Evolutionary conservation across 2,329 filamentous ascomycete genomes (phyloP).

Genomic region (Myotisia sp.): DNA sequence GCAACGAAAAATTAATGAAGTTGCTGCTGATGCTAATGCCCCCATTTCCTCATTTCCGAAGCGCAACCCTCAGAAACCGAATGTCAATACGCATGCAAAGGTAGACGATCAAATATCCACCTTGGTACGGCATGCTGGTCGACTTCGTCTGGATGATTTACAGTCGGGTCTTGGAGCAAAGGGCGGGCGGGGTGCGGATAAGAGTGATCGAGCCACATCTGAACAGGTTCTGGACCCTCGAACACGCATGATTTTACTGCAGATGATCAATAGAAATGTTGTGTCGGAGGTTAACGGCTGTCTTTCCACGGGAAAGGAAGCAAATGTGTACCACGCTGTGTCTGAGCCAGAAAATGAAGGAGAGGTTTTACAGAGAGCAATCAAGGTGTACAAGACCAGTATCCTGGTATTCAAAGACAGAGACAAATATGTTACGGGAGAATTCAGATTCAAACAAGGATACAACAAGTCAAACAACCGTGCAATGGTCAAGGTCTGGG

Average conservation of each 20-base stretch:
- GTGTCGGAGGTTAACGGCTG: constrained; percentile 89
- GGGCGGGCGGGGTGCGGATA: constrained; percentile 44
- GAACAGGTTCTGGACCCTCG: constrained; percentile 90
- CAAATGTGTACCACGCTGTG: constrained; percentile 90
- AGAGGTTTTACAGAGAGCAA: constrained; percentile 56
- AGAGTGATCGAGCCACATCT: constrained; percentile 80
- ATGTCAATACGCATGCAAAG: constrained; percentile 61
- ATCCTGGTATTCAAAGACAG: constrained; percentile 97
- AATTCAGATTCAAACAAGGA: constrained; percentile 78
- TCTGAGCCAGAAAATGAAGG: constrained; percentile 42
- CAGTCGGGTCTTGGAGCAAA: constrained; percentile 40
- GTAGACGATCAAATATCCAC: constrained; percentile 79
- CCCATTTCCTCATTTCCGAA: constrained; percentile 49
- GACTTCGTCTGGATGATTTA: constrained; percentile 61
- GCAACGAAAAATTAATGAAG: constrained; percentile 53
- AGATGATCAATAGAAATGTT: constrained; percentile 86
- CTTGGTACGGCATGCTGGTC: constrained; percentile 71
- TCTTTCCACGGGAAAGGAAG: constrained; percentile 92
- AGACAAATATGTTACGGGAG: constrained; percentile 87
- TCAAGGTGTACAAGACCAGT: constrained; percentile 98
- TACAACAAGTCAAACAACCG: constrained; percentile 91
- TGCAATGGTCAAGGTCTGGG: constrained; percentile 97
- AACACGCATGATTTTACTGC: constrained; percentile 86
- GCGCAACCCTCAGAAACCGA: constrained; percentile 64
- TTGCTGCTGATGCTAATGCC: constrained; percentile 31